Conservation (phyloP, 164 flowering plant species). For the Sextonia rubra region DNA sequence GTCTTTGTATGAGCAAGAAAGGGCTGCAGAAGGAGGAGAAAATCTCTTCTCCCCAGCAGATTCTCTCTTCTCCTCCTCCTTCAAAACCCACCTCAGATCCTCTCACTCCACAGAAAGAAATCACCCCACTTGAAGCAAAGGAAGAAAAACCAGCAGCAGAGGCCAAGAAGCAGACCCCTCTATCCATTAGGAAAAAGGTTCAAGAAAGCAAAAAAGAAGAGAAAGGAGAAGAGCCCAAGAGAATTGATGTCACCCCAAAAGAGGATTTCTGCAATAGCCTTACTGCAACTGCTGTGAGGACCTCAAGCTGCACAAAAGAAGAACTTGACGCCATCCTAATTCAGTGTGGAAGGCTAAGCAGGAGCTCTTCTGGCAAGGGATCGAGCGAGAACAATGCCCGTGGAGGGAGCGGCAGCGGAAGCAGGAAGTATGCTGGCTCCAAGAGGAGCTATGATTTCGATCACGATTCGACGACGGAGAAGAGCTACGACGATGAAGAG, state of each 20-base stretch:
- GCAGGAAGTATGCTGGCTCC: constrained; percentile 65
- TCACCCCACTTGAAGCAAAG: constrained; percentile 18
- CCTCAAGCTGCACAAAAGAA: constrained; percentile 87
- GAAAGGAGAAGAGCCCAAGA: neutral
- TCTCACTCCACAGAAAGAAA: constrained; percentile 9
- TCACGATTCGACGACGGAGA: constrained; percentile 9
- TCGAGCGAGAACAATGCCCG: constrained; percentile 2
- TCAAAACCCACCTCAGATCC: constrained; percentile 11
- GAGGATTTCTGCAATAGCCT: constrained; percentile 2
- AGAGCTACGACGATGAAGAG: constrained; percentile 11
- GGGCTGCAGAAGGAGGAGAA: constrained; percentile 5
- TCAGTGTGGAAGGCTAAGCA: constrained; percentile 89
- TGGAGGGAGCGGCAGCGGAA: constrained; percentile 6
- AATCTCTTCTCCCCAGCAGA: constrained; percentile 4
- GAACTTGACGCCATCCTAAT: constrained; percentile 90
- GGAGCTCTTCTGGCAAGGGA: constrained; percentile 69
- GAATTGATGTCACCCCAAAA: neutral
- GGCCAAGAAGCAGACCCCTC: neutral
- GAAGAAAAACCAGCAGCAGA: constrained; percentile 48
- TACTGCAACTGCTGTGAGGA: constrained; percentile 36
- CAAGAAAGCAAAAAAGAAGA: constrained; percentile 32
- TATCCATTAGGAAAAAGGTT: constrained; percentile 7
- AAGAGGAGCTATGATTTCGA: constrained; percentile 88
- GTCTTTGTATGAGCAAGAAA: constrained; percentile 75
- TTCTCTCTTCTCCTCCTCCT: constrained; percentile 8